Evolutionary conservation across 148 eudicot genomes (phyloP).

Genomic region (Pouteria glomerata): DNA sequence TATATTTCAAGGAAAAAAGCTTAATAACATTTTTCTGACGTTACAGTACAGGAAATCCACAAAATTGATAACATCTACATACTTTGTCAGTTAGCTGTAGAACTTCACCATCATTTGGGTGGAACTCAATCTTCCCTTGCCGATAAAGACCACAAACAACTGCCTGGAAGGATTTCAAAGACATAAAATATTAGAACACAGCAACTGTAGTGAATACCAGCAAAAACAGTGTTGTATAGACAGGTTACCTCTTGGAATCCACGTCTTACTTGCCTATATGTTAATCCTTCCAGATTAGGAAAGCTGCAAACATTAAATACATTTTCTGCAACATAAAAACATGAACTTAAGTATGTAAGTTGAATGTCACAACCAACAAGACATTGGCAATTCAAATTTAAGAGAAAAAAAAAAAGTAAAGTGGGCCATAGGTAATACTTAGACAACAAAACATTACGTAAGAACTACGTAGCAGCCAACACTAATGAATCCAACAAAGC

Average conservation of each 20-base stretch:
- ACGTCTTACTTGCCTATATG: slow-evolving; percentile 63
- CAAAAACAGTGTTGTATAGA: not conserved
- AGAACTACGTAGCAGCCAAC: not conserved
- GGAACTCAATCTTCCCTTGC: slow-evolving; percentile 59
- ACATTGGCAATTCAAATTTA: not conserved
- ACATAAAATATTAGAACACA: not conserved
- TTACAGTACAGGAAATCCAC: too few species aligned
- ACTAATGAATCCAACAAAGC: not conserved
- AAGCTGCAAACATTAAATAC: slow-evolving; percentile 78
- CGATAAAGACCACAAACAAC: slow-evolving; percentile 89
- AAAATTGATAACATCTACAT: slow-evolving; percentile 24
- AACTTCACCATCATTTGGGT: slow-evolving; percentile 80
- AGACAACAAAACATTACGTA: not conserved
- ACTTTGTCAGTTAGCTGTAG: slow-evolving; percentile 74
- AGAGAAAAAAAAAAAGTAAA: not conserved
- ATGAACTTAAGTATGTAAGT: not conserved
- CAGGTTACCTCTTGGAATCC: slow-evolving; percentile 67
- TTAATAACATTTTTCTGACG: not conserved
- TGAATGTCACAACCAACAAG: not conserved
- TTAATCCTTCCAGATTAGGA: slow-evolving; percentile 59
- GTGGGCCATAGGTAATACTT: not conserved
- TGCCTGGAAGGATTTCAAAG: slow-evolving; percentile 39
- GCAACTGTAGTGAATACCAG: not conserved
- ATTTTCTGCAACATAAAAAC: slow-evolving; percentile 58
- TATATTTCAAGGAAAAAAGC: not conserved